Evolutionary conservation across 352 stramenopile species (phyloP), one percentile per base, ranked within the genome.

Genomic region (Phytophthora megakarya): DNA sequence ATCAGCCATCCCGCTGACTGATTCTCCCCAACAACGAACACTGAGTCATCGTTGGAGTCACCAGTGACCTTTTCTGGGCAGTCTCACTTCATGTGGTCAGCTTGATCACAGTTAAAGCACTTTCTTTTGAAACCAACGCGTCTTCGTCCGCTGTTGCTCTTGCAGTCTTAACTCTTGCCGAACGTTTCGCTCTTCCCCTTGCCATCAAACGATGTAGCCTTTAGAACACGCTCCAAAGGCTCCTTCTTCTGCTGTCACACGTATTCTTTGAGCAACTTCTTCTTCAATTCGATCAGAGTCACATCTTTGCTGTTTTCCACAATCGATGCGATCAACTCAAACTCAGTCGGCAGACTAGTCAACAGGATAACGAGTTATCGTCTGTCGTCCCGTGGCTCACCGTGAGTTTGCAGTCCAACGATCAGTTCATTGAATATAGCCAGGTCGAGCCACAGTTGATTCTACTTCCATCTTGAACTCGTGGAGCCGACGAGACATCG

Each of bases 181-280:
- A 5, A 10, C 35, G 15, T 40, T 10, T 15, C 3, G 1, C 8
- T 18, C 2, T 28, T 32, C 5, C 37, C 45, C 5, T 46, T 18
- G 2, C 25, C 15, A 19, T 2, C 22, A 26, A 50, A 44, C 19
- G 10, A 3, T 15, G n/a, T 45, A 3, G n/a, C 35, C n/a, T 35
- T 43, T 9, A 50, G 21, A 2, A 43, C 16, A 19, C 23, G 19
- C 7, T 58, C 40, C 5, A 18, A 35, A 1, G 11, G 3, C 6
- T 60, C 23, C 30, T 68, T 55, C 25, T 52, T 73, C 10, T 68
- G 7, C 7, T 32, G 22, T 16, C 62, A 58, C 25, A 73, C 63
- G 30, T 63, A 51, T 19, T 68, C 43, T 53, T 68, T 73, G 3
- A 69, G 40, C 3, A 65, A 54, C 47, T 71, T 76, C 33, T 76